Base-by-base conservation (phyloP, 768 basidiomycete genomes). In the Stropharia rugosoannulata region DNA sequence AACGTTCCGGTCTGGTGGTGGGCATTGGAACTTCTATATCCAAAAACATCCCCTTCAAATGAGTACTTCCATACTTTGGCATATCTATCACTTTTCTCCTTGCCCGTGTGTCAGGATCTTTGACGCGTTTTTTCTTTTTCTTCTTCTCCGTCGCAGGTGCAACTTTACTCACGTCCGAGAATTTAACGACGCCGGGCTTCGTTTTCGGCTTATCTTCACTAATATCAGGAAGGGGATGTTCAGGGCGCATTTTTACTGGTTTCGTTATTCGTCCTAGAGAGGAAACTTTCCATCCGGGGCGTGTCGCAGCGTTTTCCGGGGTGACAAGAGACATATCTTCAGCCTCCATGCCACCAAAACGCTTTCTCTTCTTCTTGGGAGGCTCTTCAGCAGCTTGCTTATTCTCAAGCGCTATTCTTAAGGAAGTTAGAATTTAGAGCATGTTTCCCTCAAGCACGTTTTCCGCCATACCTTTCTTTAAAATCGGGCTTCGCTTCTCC, bases 401-500 rank as follows among this genome's bases (percentile, higher is more conserved):
- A 45, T 66, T 66, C 62, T 74, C 72, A 5, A 59, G 59, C 22
- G 62, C 58, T 19, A 73, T 64, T 29, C 71, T 70, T 49, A 9
- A 48, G 10, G 11, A 62, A 44, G 54, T 58, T 52, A n/a, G 60
- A 57, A 41, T 39, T 55, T 47, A 29, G 32, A 15, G 32, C 3
- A 22, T 9, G n/a, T 11, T 47, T n/a, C 15, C 6, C 8, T 15
- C 39, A 4, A 36, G 36, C 16, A n/a, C 27, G 40, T 36, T 18
- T 38, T 51, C 51, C 5, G 2, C 61, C 75, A 37, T 48, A 88
- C 91, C 83, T 77, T 64, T 86, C 83, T 2, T 68, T 68, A 62
- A 78, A 93, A 66, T 92, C 85, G 1, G 86, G 86, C 58, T 84
- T 88, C n/a, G 92, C 91, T 61, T 93, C 90, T 8, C 90, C 90